Base-by-base conservation (phyloP, 192 early-diverging fungal species). In the Coemansia sp. region DNA sequence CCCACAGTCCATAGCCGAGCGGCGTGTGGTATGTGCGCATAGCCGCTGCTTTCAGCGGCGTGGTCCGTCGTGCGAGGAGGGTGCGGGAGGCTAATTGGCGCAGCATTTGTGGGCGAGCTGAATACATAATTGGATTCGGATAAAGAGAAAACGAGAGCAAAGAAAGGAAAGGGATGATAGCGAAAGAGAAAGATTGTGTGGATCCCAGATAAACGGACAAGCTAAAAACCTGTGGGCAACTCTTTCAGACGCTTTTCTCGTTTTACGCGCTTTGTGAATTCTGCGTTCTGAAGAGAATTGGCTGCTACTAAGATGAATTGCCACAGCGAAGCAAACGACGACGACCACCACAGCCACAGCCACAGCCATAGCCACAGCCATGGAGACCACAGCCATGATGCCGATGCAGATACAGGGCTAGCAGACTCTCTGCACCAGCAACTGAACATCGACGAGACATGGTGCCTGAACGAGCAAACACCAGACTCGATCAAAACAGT, bases 381-480 rank as follows among this genome's bases (percentile, higher is more conserved):
- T 69, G 71, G 83, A n/a, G n/a, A n/a, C 67, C 88, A 91, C 71
- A 75, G 84, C 68, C 89, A 92, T 62, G 86, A 89, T 48, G 88
- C 89, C 54, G 88, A 91, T 45, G 82, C 88, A 41, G 90, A 90
- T 40, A 81, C 81, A 6, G 87, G 83, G 27, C 83, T 87, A 3
- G 75, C 82, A 19, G 83, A 85, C 60, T 86, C 86, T 6, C 79
- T 99, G 11, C 95, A 85, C 75, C 77, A 82, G 42, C 86, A 89
- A 50, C 90, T 99, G 25, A 85, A 92, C 57, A 74, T 87, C 2
- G 92, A 94, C 59, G 80, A 89, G 25, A 84, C 94, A 29, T 77
- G 84, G 31, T 89, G 88, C 65, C 82, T 96, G 19, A 99, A 99
- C 67, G 93, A 95, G 63, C 57, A 69, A 13, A 84, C 71, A 19